These are phyloP conservation scores for Yamadazyma endophytica DNA, from an alignment of 805 yeast species.

Conservation along the genomic window DNA sequence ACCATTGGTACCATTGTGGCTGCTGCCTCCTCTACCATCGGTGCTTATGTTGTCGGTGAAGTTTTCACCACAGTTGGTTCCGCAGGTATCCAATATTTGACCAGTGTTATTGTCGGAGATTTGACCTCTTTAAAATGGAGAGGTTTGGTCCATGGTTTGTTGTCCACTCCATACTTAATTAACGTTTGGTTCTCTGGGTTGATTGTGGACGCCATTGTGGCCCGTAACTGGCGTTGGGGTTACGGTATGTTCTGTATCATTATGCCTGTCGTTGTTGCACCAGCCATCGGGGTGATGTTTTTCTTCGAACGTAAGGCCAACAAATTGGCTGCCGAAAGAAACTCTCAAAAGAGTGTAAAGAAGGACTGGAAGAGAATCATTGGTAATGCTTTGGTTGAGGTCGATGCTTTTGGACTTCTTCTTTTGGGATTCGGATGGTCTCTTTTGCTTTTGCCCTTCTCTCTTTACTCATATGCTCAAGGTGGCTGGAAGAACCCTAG, in stretches of 20 bases:
- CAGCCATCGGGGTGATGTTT: constrained; percentile 27
- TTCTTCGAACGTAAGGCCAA: constrained; percentile 28
- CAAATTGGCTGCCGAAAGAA: constrained; percentile 9
- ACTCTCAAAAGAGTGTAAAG: neutral
- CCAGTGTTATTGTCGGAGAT: constrained; percentile 19
- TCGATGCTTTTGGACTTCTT: constrained; percentile 36
- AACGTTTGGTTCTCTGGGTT: constrained; percentile 43
- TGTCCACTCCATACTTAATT: constrained; percentile 36
- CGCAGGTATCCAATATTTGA: constrained; percentile 17
- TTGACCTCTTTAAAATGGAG: constrained; percentile 23
- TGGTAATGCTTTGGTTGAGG: constrained; percentile 23
- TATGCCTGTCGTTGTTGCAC: constrained; percentile 35
- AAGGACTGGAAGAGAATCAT: constrained; percentile 3
- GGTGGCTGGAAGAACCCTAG: constrained; percentile 34
- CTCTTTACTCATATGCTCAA: constrained; percentile 26
- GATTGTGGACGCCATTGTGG: constrained; percentile 26
- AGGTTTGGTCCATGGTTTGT: constrained; percentile 14
- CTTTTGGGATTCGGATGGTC: constrained; percentile 36
- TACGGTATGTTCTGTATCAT: constrained; percentile 48
- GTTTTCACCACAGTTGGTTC: constrained; percentile 16
- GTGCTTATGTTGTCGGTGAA: constrained; percentile 21
- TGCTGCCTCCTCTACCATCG: constrained; percentile 16
- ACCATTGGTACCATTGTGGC: constrained; percentile 18
- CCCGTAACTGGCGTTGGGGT: constrained; percentile 49
- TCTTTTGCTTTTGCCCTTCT: constrained; percentile 35